Base-by-base conservation (phyloP, 1,284 basidiomycete genomes). In the Pascua guehoae region DNA sequence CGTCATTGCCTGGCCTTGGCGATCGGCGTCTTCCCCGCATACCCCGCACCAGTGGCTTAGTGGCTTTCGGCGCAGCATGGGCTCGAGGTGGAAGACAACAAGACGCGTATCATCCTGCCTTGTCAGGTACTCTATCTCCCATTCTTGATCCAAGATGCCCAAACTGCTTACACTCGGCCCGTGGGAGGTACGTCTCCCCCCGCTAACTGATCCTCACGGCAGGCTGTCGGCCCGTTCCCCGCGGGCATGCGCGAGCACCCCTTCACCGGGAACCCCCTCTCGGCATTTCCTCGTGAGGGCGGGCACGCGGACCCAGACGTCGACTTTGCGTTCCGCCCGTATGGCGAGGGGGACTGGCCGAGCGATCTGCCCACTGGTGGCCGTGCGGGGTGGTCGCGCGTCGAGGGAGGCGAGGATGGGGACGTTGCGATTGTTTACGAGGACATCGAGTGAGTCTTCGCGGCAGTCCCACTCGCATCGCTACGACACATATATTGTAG, bases 201-300 rank as follows among this genome's bases (percentile, higher is more conserved):
- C 12, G 5, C 9, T 17, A 24, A 18, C 46, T 12, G 46, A 11
- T n/a, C 40, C 37, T 43, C 38, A 44, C 40, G 43, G 48, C 36
- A 72, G 68, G 72, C 59, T 1, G 57, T 73, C 2, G 73, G 74
- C 1, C 74, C 74, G 9, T 75, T 75, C 58, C 56, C 47, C 42
- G 69, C 70, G 32, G 75, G 75, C 1, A 77, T 72, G 66, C 61
- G 75, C 47, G 75, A 77, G 51, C 72, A 75, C 24, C 70, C 75
- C 7, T 52, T 72, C 46, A 61, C 64, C 12, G 57, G 53, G 0
- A 69, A 70, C 9, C 70, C 74, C 5, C 56, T 75, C 9, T 52
- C 66, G 41, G 70, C 72, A 0, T 74, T 65, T 53, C 45, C 54
- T n/a, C 40, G 16, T 15, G 17, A 24, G 5, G 48, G 51, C 38